Evolutionary conservation across 1,284 basidiomycete genomes (phyloP), one percentile per base, ranked within the genome.

Genomic region (Veloporphyrellus conicus): DNA sequence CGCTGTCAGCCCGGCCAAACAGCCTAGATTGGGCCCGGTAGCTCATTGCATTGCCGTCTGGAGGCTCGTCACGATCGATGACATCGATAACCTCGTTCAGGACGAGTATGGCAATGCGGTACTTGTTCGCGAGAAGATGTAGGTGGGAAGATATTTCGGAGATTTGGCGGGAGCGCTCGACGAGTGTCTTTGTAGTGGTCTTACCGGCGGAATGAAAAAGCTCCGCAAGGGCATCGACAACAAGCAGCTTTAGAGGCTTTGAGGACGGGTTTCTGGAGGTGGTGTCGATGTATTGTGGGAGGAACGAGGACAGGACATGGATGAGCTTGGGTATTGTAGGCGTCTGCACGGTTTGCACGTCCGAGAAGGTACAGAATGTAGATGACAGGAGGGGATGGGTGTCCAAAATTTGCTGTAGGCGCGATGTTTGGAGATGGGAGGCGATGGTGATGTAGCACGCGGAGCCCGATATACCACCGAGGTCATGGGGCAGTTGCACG

Each of bases 71-170:
- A 15, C 66, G 68, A 25, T 78, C 68, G 52, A 91, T 83, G 7
- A 80, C 81, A 58, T 92, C 87, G n/a, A 81, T 74, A 3, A 93
- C 90, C 64, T 93, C 88, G 66, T 94, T 95, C 38, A 96, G 69
- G 32, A 94, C 82, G 22, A 95, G 70, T 27, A 95, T 72, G 0
- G 90, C 89, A 20, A 94, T 64, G 29, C 73, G 69, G 57, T 86
- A 73, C 48, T 68, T 72, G 53, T 70, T 71, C 0, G 89, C 89
- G 15, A 93, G 69, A 3, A 66, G 58, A 63, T 93, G 90, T 7
- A 94, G 75, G 38, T 78, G 69, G 15, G 73, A 68, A 0, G 88
- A 80, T 37, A 91, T 76, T 45, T 79, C 71, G n/a, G 77, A 73
- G 18, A 94, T 72, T 52, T 78, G 75, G 52, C 77, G 78, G 3